Evolutionary conservation across 2,329 filamentous ascomycete species (phyloP), one percentile per base, ranked within the genome.

Genomic region (Diaporthe vexans): DNA sequence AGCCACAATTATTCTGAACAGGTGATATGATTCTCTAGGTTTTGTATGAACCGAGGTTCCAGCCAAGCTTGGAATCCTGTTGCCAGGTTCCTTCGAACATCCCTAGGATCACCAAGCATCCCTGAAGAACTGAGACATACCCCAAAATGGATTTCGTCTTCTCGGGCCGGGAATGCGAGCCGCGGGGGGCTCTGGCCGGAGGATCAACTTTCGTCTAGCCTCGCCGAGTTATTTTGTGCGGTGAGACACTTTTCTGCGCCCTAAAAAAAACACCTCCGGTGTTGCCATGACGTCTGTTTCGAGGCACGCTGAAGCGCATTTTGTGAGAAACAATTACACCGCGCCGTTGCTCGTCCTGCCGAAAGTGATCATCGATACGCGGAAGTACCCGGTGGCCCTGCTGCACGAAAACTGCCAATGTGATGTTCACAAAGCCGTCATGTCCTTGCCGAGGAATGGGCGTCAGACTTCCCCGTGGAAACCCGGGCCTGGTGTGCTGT

Each of bases 61-160:
- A 37, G 29, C 54, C 29, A 43, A 37, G 35, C 21, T 26, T 26
- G 21, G 54, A 57, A 57, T 26, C 19, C 40, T 17, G 6, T 63
- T n/a, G 17, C 24, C 59, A n/a, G 24, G 26, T 63, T 40, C 37
- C 37, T 40, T 46, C 24, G 37, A 43, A 46, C n/a, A 43, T 43
- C 37, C 58, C 37, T 61, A 48, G 40, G 40, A 9, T 65, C 17
- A 2, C 24, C 43, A 48, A 65, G 61, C 61, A 65, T 51, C 61
- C 61, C 61, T 65, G 61, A 29, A 33, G 29, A 52, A 52, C 10
- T 67, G 43, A 52, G 17, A 51, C 61, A 52, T 37, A 19, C 24
- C 29, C 59, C 26, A 29, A 21, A 46, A 43, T 63, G 59, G 37
- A n/a, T 48, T 19, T 21, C 33, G 26, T 57, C 40, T 46, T 33